Evolutionary conservation across 345 rosid species (phyloP).

Genomic region (Brassica rapa): DNA sequence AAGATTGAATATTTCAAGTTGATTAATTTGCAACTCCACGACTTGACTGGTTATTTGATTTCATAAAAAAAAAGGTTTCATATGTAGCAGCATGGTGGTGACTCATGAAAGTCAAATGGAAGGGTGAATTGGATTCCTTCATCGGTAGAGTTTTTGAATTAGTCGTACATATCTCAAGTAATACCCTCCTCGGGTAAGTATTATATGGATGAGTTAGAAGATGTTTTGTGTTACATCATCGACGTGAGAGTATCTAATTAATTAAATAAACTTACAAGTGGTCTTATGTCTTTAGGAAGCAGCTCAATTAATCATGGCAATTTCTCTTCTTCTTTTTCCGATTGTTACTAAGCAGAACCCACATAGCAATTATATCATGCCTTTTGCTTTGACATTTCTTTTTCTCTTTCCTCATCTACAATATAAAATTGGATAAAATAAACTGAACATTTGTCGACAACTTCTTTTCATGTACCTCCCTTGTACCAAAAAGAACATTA

Average conservation of each 20-base stretch:
- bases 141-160: background rate
- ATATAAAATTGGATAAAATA: background rate
- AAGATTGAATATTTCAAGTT: background rate
- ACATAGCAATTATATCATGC: conserved; percentile 16
- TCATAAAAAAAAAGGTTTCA: no score
- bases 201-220: background rate
- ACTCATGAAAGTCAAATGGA: no score
- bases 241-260: background rate
- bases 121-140: background rate
- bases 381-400: background rate
- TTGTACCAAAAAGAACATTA: background rate
- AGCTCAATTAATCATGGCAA: conserved; percentile 5
- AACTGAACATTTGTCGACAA: background rate
- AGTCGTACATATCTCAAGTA: background rate
- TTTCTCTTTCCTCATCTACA: background rate
- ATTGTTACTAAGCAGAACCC: conserved; percentile 21
- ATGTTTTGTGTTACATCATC: background rate
- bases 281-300: background rate
- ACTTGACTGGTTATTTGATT: background rate
- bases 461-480: background rate
- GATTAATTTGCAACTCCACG: background rate
- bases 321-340: conserved; percentile 4
- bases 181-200: background rate
- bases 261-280: background rate
- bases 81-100: background rate